phyloP scores from a whole-genome alignment of 441 rosid species.

The Capsella rubella region DNA sequence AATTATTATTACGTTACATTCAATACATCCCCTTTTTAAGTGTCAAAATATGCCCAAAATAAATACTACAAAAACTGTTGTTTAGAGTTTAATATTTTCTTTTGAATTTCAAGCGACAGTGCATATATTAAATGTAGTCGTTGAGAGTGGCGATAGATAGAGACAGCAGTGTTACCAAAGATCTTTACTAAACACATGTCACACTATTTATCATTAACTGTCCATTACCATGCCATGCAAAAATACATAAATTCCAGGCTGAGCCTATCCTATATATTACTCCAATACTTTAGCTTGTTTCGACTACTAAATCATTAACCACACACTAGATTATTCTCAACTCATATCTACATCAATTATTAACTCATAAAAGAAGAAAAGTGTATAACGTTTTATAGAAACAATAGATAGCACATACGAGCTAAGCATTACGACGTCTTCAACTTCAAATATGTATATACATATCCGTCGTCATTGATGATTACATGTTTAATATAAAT shows the following conservation, averaged over 20 bases:
- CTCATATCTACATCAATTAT: not conserved
- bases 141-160: slow-evolving; percentile 6
- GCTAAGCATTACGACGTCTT: too few relatives aligned
- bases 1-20: not conserved
- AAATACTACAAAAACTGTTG: not conserved
- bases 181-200: slow-evolving; percentile 13
- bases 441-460: too few relatives aligned
- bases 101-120: not conserved
- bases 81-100: not conserved
- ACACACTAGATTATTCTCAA: slow-evolving; percentile 19
- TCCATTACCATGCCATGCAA: not conserved
- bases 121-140: slow-evolving; percentile 32
- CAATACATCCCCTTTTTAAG: not conserved
- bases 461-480: too few relatives aligned
- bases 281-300: not conserved
- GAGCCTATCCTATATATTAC: not conserved
- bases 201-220: slow-evolving; percentile 10
- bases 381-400: too few relatives aligned
- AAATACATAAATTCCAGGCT: not conserved
- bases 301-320: slow-evolving; percentile 4
- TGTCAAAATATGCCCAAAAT: not conserved
- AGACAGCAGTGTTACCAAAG: slow-evolving; percentile 42
- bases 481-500: too few relatives aligned
- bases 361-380: too few relatives aligned
- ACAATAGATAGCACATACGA: too few relatives aligned